Evolutionary conservation across 2,329 filamentous ascomycete species (phyloP).

Genomic region (Aspergillus sp.): DNA sequence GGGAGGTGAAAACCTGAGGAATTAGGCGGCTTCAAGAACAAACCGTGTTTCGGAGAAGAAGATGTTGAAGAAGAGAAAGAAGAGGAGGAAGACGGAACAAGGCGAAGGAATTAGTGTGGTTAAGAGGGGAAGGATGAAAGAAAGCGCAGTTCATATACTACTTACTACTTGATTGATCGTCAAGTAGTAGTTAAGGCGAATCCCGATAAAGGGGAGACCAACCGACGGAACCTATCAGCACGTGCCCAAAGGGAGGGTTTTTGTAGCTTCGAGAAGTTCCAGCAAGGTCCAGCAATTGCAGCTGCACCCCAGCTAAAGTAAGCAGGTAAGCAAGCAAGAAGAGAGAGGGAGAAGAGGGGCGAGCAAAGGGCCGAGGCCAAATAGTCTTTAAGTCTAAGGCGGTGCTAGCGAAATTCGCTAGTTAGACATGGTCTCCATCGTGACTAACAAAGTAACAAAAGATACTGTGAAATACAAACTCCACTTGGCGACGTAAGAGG

Average conservation of each 20-base stretch:
- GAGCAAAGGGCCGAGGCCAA: no score
- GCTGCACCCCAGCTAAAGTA: not conserved
- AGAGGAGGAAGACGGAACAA: not conserved
- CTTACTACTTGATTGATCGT: not conserved
- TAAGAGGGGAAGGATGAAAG: not conserved
- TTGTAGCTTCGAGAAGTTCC: slow-evolving; percentile 9
- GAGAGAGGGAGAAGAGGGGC: not conserved
- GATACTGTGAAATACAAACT: no score
- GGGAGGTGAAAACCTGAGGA: slow-evolving; percentile 15
- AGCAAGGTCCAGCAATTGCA: not conserved
- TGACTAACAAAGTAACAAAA: no score
- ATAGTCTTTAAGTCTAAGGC: no score
- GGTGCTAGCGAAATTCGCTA: no score
- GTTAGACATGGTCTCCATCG: not conserved
- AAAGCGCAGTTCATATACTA: not conserved
- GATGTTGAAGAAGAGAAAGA: not conserved
- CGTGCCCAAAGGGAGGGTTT: slow-evolving; percentile 3
- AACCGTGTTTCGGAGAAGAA: not conserved
- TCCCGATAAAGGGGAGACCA: slow-evolving; percentile 5
- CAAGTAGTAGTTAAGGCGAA: not conserved
- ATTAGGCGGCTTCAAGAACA: not conserved
- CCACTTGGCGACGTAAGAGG: slow-evolving; percentile 5
- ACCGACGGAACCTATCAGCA: slow-evolving; percentile 7
- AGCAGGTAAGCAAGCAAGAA: not conserved
- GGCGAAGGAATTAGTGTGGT: not conserved